Evolutionary conservation across 495 filamentous ascomycete species (phyloP).

Genomic region (Lepidopterella palustris): DNA sequence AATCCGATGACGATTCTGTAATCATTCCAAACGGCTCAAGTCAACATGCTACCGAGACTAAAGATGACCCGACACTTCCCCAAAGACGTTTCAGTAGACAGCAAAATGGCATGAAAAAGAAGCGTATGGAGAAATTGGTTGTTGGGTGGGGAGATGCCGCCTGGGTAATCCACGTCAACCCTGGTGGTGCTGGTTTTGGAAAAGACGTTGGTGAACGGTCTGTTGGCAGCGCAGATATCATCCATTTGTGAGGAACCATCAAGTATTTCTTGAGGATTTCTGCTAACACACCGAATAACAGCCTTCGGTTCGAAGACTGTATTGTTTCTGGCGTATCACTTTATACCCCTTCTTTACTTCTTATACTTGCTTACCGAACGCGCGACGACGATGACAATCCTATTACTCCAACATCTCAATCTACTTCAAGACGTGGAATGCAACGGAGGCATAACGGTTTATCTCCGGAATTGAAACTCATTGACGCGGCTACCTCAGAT

Average conservation of each 20-base stretch:
- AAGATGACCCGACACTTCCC: slow-evolving; percentile 19
- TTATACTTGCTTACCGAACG: slow-evolving; percentile 83
- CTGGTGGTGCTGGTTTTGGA: slow-evolving; percentile 59
- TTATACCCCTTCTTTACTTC: slow-evolving; percentile 85
- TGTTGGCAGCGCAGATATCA: slow-evolving; percentile 76
- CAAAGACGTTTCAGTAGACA: slow-evolving; percentile 14
- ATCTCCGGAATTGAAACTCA: slow-evolving; percentile 81
- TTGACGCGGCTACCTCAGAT: slow-evolving; percentile 72
- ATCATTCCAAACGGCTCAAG: slow-evolving; percentile 40
- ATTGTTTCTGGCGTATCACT: slow-evolving; percentile 94
- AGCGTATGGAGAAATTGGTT: slow-evolving; percentile 66
- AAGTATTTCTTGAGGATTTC: neutral
- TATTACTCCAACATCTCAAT: slow-evolving; percentile 40
- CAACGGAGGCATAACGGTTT: slow-evolving; percentile 66
- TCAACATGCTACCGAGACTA: slow-evolving; percentile 10
- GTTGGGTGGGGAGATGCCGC: slow-evolving; percentile 94
- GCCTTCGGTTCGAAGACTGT: slow-evolving; percentile 82
- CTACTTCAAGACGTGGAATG: slow-evolving; percentile 51
- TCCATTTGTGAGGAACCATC: slow-evolving; percentile 65
- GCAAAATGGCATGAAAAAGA: slow-evolving; percentile 27
- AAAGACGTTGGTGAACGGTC: slow-evolving; percentile 65
- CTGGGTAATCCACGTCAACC: slow-evolving; percentile 89
- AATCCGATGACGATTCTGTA: slow-evolving; percentile 50
- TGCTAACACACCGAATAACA: slow-evolving; percentile 40
- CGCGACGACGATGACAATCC: slow-evolving; percentile 56